Evolutionary conservation across 441 rosid genomes (phyloP).

Genomic region (Biscutella laevigata): DNA sequence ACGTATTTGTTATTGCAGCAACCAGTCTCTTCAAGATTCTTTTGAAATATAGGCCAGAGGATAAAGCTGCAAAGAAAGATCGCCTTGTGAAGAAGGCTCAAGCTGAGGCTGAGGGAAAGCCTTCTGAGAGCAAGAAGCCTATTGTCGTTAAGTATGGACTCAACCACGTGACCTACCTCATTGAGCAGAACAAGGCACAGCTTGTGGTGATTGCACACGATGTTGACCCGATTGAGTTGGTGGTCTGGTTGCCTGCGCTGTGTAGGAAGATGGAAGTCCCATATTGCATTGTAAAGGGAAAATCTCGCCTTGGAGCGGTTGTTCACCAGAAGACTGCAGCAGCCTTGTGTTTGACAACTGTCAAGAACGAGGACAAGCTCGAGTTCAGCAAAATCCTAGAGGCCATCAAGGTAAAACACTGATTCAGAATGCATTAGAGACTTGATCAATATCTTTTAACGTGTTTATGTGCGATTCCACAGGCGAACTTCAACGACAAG

Average conservation of each 20-base stretch:
- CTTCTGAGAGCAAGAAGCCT: conserved; percentile 70
- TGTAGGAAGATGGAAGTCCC: conserved; percentile 97
- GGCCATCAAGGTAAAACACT: conserved; percentile 60
- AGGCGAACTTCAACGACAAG: conserved; percentile 92
- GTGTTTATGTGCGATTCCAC: neutral
- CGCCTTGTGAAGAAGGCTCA: conserved; percentile 71
- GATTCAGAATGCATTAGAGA: neutral
- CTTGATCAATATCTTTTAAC: neutral
- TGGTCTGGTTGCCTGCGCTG: conserved; percentile 84
- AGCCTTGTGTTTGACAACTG: conserved; percentile 71
- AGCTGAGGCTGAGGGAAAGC: conserved; percentile 73
- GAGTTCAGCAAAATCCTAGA: conserved; percentile 77
- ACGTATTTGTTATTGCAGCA: conserved; percentile 53
- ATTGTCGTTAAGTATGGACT: conserved; percentile 80
- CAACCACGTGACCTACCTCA: conserved; percentile 79
- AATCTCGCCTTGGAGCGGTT: conserved; percentile 82
- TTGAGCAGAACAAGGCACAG: conserved; percentile 93
- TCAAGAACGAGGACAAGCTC: conserved; percentile 74
- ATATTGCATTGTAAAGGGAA: conserved; percentile 87
- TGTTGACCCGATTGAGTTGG: conserved; percentile 89
- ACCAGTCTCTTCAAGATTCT: conserved; percentile 63
- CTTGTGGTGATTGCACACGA: conserved; percentile 91
- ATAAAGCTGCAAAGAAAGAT: conserved; percentile 79
- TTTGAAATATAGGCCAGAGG: conserved; percentile 84
- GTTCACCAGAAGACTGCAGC: conserved; percentile 88